Evolutionary conservation across 2,329 filamentous ascomycete genomes (phyloP), one percentile per base, ranked within the genome.

Genomic region (Aureobasidium sp.): DNA sequence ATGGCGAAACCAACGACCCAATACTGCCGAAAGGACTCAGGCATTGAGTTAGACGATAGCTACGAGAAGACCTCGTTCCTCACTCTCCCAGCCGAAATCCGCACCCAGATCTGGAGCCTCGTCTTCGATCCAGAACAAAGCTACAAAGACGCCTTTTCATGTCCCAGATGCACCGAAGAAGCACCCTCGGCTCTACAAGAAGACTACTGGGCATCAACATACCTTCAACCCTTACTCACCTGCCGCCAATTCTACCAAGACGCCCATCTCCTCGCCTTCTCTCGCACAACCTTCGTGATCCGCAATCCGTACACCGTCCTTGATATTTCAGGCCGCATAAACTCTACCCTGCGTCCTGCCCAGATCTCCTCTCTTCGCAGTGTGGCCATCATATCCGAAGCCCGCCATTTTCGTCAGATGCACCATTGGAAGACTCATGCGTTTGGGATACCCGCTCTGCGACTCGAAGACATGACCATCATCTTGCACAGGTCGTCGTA

Each of bases 171-270:
- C 37, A 37, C 9, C 5, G 49, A 55, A 5, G 27, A 55, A 12
- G 17, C 36, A 29, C 49, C 59, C 2, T 34, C 31, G 5, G 41
- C 22, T 31, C 56, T 70, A 4, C 62, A 73, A 64, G 67, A 70
- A 22, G 62, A 67, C 17, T 72, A 75, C 64, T 64, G 25, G 27
- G 65, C 71, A 15, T 67, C 69, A 9, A 9, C 53, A 1, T 63
- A 68, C 11, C 68, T 78, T 3, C 52, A 64, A 11, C 67, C 74
- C 2, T 72, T 77, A 8, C 67, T 76, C 14, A 70, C 70, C 3
- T 77, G 76, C 64, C 71, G 69, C 29, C 73, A 74, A 61, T 69
- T 77, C 56, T 68, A 71, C 39, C 55, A 67, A 22, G 76, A 78
- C 44, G 72, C 73, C 44, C 66, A 66, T 48, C 60, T 68, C 11